These are phyloP conservation scores for Neonectria neomacrospora DNA, from an alignment of 2,329 filamentous ascomycete species.

Conservation along the genomic window DNA sequence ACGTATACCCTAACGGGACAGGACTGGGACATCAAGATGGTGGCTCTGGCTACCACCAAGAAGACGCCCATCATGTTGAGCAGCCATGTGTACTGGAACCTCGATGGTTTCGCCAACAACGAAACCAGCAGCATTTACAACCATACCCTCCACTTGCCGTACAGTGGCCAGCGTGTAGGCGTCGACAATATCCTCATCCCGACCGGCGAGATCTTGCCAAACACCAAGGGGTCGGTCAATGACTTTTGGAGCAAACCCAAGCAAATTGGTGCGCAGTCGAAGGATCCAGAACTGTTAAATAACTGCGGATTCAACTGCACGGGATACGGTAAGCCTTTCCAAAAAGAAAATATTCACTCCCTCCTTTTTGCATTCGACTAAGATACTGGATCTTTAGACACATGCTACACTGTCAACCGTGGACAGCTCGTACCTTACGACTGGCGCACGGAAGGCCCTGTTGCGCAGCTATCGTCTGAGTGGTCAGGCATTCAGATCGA, in stretches of 20 bases:
- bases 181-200: slow-evolving; percentile 79
- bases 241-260: slow-evolving; percentile 88
- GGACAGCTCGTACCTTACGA: slow-evolving; percentile 66
- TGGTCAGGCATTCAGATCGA: slow-evolving; percentile 88
- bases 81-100: slow-evolving; percentile 82
- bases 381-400: slow-evolving; percentile 58
- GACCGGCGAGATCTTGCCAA: slow-evolving; percentile 79
- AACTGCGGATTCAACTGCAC: slow-evolving; percentile 87
- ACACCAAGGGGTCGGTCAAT: slow-evolving; percentile 74
- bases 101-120: slow-evolving; percentile 82
- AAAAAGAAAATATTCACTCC: background rate
- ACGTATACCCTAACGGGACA: slow-evolving; percentile 76
- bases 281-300: slow-evolving; percentile 68
- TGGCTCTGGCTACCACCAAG: slow-evolving; percentile 75
- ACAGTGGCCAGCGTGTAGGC: slow-evolving; percentile 74
- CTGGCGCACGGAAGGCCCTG: slow-evolving; percentile 70
- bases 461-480: slow-evolving; percentile 74
- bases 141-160: slow-evolving; percentile 78
- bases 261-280: slow-evolving; percentile 77
- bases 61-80: slow-evolving; percentile 87
- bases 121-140: slow-evolving; percentile 73
- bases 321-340: slow-evolving; percentile 75
- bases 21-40: slow-evolving; percentile 79
- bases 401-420: slow-evolving; percentile 76
- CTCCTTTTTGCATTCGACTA: background rate